Evolutionary conservation across 2,329 filamentous ascomycete genomes (phyloP), one percentile per base, ranked within the genome.

Genomic region (Ampelomyces quisqualis): DNA sequence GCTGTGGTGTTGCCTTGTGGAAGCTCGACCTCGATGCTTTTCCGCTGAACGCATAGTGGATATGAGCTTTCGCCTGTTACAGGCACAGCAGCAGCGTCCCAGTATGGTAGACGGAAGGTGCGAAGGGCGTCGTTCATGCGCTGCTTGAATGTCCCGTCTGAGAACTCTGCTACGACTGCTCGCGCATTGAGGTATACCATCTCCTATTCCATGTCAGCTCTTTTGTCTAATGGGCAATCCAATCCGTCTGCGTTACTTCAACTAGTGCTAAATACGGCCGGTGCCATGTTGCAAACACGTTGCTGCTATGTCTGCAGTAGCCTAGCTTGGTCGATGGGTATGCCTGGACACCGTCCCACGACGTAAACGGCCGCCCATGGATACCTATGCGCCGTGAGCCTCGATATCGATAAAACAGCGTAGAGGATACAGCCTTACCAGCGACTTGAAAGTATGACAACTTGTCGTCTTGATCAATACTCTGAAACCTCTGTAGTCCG

Each of bases 221-320:
- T n/a, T n/a, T n/a, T n/a, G n/a, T n/a, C n/a, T n/a, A n/a, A n/a
- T n/a, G n/a, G n/a, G n/a, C n/a, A n/a, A n/a, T n/a, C 13, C n/a
- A 13, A 29, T 19, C 15, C 34, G 10, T 13, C 34, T 40, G 10
- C 36, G 49, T 33, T 55, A 78, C 77, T 70, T 84, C 75, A 43
- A 74, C 79, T 2, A 85, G 69, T 7, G 78, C 73, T 29, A 91
- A 72, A 64, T 91, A 93, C 1, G 88, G 86, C 17, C 88, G 77
- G 72, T 94, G 88, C 88, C 88, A 94, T 20, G 82, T 78, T 14
- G 85, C 79, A 60, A 94, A 91, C 10, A 93, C 70, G 27, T 87
- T 81, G 1, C 86, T 88, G 19, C 77, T 79, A 65, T 94, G 88
- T 8, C 79, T 78, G 61, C 88, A 94, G 60, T 90, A 93, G 18